phyloP scores from a whole-genome alignment of 139 green algal species.

The Closterium sp. region DNA sequence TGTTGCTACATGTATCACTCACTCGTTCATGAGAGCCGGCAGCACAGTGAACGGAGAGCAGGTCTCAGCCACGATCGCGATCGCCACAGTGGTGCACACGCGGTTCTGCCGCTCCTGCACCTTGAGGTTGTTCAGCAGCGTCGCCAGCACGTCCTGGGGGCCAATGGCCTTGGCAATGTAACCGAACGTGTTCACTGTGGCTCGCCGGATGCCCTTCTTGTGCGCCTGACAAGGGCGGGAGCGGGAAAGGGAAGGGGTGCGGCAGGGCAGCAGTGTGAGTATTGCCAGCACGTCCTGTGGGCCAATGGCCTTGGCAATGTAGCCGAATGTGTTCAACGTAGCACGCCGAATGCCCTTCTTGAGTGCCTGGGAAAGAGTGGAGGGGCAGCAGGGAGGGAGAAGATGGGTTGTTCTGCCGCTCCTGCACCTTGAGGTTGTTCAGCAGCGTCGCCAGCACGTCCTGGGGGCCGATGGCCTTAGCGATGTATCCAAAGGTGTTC shows the following conservation, averaged over 20 bases:
- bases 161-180: conserved; percentile 99
- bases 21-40: conserved; percentile 99
- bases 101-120: conserved; percentile 98
- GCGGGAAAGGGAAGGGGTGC: not conserved
- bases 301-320: conserved; percentile 97
- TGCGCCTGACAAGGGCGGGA: conserved; percentile 56
- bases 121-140: no score
- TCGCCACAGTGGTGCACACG: conserved; percentile 98
- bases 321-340: conserved; percentile 98
- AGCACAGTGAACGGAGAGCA: conserved; percentile 99
- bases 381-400: not conserved
- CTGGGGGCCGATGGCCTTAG: conserved; percentile 93
- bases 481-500: conserved; percentile 99
- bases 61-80: conserved; percentile 98
- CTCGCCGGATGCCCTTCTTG: conserved; percentile 94
- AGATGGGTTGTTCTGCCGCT: conserved; percentile 94
- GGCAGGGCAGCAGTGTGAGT: conserved; percentile 46
- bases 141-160: conserved; percentile 95
- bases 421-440: conserved; percentile 99
- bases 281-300: conserved; percentile 79
- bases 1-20: conserved; percentile 43
- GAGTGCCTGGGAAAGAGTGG: not conserved
- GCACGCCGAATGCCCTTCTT: conserved; percentile 83
- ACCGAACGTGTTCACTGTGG: conserved; percentile 99
- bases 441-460: conserved; percentile 98